Percentiles rank a stretch among this genome's conserved stretches.
Conservation (phyloP, 805 yeast species). For the Maudiozyma bulderi region DNA sequence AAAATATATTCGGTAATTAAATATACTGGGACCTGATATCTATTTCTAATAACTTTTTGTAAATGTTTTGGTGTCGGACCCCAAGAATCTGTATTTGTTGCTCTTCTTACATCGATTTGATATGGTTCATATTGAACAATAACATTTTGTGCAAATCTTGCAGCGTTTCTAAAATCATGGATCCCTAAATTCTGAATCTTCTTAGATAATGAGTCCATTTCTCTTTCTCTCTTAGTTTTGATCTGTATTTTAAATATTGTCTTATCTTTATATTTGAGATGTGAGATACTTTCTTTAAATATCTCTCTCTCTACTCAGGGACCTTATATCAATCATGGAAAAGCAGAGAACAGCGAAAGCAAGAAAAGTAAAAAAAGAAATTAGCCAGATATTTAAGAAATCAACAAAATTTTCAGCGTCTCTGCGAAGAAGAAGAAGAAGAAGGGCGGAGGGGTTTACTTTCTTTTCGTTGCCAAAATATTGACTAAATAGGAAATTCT, state of each 20-base stretch:
- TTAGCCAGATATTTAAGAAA: no score
- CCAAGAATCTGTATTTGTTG: constrained; percentile 45
- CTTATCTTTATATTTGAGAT: not conserved
- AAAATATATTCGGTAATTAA: constrained; percentile 28
- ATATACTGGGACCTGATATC: constrained; percentile 25
- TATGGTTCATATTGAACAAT: constrained; percentile 31
- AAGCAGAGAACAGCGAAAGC: no score
- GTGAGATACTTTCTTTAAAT: no score
- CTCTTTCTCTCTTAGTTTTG: not conserved
- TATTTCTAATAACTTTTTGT: constrained; percentile 26
- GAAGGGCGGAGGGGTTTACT: no score
- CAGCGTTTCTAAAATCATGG: constrained; percentile 33
- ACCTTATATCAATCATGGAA: not conserved
- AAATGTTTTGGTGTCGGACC: constrained; percentile 41
- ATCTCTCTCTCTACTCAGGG: no score
- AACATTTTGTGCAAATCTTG: constrained; percentile 32
- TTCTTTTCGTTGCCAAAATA: no score
- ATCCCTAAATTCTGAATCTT: constrained; percentile 29
- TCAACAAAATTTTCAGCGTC: no score
- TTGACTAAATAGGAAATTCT: no score
- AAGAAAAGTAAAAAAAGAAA: no score
- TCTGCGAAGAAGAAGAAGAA: no score
- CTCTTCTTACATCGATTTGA: constrained; percentile 33
- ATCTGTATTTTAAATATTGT: not conserved
- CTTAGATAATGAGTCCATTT: constrained; percentile 29